These are phyloP conservation scores for Nelumbo lutea DNA, from an alignment of 164 flowering plant genomes.

Conservation along the genomic window DNA sequence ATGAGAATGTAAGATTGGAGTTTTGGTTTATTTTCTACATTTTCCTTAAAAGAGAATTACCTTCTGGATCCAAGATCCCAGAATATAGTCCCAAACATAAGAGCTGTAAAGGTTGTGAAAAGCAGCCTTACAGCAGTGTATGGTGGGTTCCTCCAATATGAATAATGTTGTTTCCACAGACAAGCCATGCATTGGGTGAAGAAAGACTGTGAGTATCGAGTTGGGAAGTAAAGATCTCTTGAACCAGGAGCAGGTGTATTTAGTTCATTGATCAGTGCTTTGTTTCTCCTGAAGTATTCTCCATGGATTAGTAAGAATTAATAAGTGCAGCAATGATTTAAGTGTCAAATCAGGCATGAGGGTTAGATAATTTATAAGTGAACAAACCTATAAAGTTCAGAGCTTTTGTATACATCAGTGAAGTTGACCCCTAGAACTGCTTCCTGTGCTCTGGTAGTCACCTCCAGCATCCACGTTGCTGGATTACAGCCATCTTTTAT, in stretches of 20 bases:
- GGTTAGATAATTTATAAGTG: background rate
- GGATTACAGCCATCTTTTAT: slow-evolving; percentile 40
- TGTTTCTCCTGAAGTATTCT: slow-evolving; percentile 30
- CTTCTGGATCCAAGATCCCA: slow-evolving; percentile 32
- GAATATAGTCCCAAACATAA: slow-evolving; percentile 34
- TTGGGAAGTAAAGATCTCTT: slow-evolving; percentile 28
- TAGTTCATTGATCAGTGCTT: slow-evolving; percentile 29
- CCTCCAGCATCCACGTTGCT: slow-evolving; percentile 46
- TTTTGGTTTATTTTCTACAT: no score
- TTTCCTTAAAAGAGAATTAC: slow-evolving; percentile 8
- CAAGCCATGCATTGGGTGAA: slow-evolving; percentile 33
- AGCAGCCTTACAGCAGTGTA: slow-evolving; percentile 30
- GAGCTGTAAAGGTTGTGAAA: slow-evolving; percentile 23
- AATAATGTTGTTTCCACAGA: slow-evolving; percentile 38
- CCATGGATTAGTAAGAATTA: no score
- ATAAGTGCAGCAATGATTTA: no score
- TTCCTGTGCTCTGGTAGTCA: slow-evolving; percentile 34
- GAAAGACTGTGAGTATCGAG: slow-evolving; percentile 26
- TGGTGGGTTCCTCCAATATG: slow-evolving; percentile 40
- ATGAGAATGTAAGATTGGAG: background rate
- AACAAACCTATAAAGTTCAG: slow-evolving; percentile 23
- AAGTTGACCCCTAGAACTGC: slow-evolving; percentile 28
- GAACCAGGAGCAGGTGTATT: slow-evolving; percentile 29
- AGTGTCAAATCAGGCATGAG: background rate
- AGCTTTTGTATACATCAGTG: slow-evolving; percentile 26